phyloP scores from a whole-genome alignment of 2,329 filamentous ascomycete genomes.

The Didymella sp. region DNA sequence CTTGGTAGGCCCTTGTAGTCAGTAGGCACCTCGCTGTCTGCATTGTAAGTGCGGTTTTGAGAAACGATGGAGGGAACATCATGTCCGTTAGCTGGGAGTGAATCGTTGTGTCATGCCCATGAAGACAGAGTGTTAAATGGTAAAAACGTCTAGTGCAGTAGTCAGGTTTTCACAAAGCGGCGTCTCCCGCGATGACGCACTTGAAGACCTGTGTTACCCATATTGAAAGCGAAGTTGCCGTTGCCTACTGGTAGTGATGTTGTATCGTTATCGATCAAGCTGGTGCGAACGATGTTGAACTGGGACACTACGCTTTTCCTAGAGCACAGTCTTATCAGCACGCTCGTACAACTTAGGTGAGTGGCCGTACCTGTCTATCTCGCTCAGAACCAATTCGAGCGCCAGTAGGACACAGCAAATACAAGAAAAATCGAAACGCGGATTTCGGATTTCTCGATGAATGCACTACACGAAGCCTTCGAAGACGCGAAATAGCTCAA shows the following conservation, averaged over 20 bases:
- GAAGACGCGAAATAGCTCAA: background rate
- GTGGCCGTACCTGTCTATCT: constrained; percentile 25
- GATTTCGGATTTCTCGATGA: background rate
- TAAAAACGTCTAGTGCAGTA: constrained; percentile 40
- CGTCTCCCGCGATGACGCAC: constrained; percentile 6
- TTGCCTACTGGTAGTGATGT: constrained; percentile 61
- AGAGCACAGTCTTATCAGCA: background rate
- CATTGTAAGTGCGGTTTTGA: background rate
- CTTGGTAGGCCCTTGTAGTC: constrained; percentile 47
- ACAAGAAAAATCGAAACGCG: background rate
- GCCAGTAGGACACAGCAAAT: background rate
- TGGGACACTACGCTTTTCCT: constrained; percentile 28
- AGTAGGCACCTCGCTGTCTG: constrained; percentile 27
- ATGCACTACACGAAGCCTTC: background rate
- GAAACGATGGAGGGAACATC: constrained; percentile 11
- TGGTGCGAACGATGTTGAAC: constrained; percentile 30
- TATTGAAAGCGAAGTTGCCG: constrained; percentile 56
- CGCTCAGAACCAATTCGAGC: constrained; percentile 1
- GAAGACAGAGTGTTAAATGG: constrained; percentile 51
- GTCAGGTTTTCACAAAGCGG: background rate
- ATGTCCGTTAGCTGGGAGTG: constrained; percentile 49
- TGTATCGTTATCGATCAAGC: constrained; percentile 45
- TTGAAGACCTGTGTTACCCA: constrained; percentile 56
- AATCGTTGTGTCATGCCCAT: constrained; percentile 56
- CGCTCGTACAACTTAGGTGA: background rate